phyloP scores from a whole-genome alignment of 1,284 basidiomycete genomes.

The Tylopilus orsonianus region DNA sequence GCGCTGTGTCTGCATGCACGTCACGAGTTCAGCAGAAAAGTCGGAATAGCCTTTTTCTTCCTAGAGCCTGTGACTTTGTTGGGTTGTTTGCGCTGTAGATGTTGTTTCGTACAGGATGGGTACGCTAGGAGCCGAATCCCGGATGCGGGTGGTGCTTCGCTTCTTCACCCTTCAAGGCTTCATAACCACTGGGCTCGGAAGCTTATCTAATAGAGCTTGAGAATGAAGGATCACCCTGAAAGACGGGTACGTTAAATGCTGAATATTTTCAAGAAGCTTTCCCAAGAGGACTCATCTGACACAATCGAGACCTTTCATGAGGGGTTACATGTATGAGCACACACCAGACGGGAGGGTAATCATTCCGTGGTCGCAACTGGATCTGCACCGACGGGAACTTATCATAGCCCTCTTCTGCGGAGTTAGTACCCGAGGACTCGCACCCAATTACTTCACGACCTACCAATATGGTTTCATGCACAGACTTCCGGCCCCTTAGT shows the following conservation, averaged over 20 bases:
- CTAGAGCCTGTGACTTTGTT: background rate
- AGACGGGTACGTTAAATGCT: conserved; percentile 22
- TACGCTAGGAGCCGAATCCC: conserved; percentile 13
- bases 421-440: conserved; percentile 34
- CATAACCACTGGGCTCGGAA: conserved; percentile 29
- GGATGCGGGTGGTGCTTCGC: conserved; percentile 9
- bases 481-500: conserved; percentile 32
- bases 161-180: conserved; percentile 16
- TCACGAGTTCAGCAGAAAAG: background rate
- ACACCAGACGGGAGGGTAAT: conserved; percentile 13
- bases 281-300: conserved; percentile 21
- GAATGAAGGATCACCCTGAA: conserved; percentile 20
- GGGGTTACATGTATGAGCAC: conserved; percentile 4
- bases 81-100: conserved; percentile 12
- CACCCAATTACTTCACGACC: conserved; percentile 32
- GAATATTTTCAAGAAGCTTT: conserved; percentile 13
- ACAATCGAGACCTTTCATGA: conserved; percentile 10
- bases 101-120: conserved; percentile 13
- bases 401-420: conserved; percentile 30
- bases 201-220: conserved; percentile 32
- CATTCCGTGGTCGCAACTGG: conserved; percentile 28
- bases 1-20: background rate
- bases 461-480: conserved; percentile 37
- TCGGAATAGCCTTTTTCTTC: conserved; percentile 10
- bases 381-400: conserved; percentile 27